These are phyloP conservation scores for Cyclocybe aegerita DNA, from an alignment of 768 basidiomycete genomes.

Conservation along the genomic window DNA sequence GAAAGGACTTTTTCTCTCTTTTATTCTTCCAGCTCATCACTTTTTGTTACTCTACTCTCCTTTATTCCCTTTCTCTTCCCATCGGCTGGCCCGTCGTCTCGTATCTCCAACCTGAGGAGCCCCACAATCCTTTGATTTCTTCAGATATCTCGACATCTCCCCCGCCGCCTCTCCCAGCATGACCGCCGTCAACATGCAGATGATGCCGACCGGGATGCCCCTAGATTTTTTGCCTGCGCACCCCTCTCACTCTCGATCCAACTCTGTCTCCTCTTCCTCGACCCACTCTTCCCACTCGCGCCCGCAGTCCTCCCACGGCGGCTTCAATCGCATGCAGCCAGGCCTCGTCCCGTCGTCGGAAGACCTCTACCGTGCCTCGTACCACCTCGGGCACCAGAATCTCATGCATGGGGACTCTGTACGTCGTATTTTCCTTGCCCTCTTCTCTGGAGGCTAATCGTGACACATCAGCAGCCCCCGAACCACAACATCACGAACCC, in stretches of 20 bases:
- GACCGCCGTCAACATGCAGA: constrained; percentile 75
- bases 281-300: constrained; percentile 72
- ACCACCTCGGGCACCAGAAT: constrained; percentile 52
- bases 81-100: constrained; percentile 60
- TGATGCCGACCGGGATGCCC: constrained; percentile 64
- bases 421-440: constrained; percentile 22
- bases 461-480: constrained; percentile 61
- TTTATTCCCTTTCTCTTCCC: constrained; percentile 24
- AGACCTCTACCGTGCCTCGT: constrained; percentile 70
- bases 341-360: constrained; percentile 53
- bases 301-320: constrained; percentile 76
- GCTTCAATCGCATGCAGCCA: constrained; percentile 51
- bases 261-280: constrained; percentile 75
- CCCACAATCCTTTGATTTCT: constrained; percentile 24
- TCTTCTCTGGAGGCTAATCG: constrained; percentile 19
- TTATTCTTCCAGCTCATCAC: constrained; percentile 23
- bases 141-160: constrained; percentile 2
- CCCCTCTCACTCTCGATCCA: constrained; percentile 71
- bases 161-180: constrained; percentile 32
- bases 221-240: constrained; percentile 70
- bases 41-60: constrained; percentile 20
- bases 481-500: constrained; percentile 75
- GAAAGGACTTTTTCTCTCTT: constrained; percentile 20
- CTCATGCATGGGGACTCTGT: constrained; percentile 45
- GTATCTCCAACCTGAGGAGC: constrained; percentile 31